Evolutionary conservation across 768 basidiomycete genomes (phyloP), one percentile per base, ranked within the genome.

Genomic region (Neoboletus subvelutipes): DNA sequence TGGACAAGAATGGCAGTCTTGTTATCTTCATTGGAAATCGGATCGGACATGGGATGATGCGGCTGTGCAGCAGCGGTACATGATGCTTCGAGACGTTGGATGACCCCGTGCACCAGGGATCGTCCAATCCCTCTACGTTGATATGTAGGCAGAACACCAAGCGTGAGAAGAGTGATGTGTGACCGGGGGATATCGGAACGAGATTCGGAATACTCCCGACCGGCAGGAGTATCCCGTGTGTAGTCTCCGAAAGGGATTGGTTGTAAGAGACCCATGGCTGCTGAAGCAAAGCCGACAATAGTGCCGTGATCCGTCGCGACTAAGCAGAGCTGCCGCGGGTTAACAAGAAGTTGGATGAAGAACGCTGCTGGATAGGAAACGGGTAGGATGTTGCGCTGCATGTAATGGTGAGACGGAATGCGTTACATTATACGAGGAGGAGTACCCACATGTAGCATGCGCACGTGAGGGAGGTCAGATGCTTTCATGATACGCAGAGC

Each of bases 271-370:
- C 50, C 63, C 20, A 58, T 50, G 36, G 59, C 45, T 24, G 71
- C 72, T 13, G 72, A 72, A 18, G 64, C 70, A 41, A 71, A 71
- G 17, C 71, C 71, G 4, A 71, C 11, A 31, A 73, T 49, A 3
- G 52, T 31, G 2, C 43, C 57, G 34, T 42, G 45, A n/a, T 66
- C 66, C n/a, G 43, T 56, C 4, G 72, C 72, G 7, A 71, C 55
- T 1, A 73, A 24, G 54, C 71, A 73, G 26, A 73, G 68, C 17
- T 62, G 72, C 41, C 56, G 56, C 1, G 70, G 58, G 11, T 72
- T 66, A 8, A 73, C 50, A 10, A 73, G 63, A 20, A 71, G 68
- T 36, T 71, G 71, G 24, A 73, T 40, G 46, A 73, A 71, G 52
- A 71, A 71, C n/a, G 72, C 53, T 2, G 54, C 18, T 11, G 71